phyloP scores from a whole-genome alignment of 2,329 filamentous ascomycete genomes.

The Ophiobolus disseminans region DNA sequence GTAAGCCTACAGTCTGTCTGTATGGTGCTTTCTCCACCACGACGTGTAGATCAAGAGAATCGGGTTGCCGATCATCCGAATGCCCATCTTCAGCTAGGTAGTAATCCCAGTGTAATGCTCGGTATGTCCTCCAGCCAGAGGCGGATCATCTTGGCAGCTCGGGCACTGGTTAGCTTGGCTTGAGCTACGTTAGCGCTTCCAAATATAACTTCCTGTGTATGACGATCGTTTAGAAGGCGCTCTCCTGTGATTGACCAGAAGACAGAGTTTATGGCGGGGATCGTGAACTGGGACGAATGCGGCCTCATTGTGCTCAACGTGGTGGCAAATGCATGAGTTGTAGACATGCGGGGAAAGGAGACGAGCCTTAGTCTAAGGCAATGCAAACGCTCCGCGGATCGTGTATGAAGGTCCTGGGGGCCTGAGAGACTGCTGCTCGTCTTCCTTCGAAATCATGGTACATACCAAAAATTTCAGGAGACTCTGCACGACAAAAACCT shows the following conservation, averaged over 20 bases:
- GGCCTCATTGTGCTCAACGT: background rate
- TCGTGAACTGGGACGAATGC: background rate
- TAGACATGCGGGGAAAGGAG: background rate
- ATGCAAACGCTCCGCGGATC: background rate
- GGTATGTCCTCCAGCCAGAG: background rate
- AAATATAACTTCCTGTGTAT: slow-evolving; percentile 1
- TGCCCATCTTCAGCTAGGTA: background rate
- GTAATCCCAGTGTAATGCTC: background rate
- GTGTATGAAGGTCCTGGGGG: background rate
- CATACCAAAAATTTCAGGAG: too few relatives aligned
- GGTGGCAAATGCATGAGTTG: background rate
- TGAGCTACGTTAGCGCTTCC: background rate
- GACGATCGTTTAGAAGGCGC: background rate
- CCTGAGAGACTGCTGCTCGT: background rate
- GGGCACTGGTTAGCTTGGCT: background rate
- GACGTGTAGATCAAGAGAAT: too few relatives aligned
- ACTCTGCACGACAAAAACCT: too few relatives aligned
- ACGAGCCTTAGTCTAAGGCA: background rate
- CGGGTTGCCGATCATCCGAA: background rate
- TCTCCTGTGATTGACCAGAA: background rate
- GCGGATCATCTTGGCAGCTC: background rate
- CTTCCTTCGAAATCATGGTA: background rate
- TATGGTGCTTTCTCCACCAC: too few relatives aligned
- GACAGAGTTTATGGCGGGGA: background rate
- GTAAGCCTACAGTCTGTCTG: too few relatives aligned